phyloP scores from a whole-genome alignment of 2,329 filamentous ascomycete genomes.

The Chrysoporthe austroafricana region DNA sequence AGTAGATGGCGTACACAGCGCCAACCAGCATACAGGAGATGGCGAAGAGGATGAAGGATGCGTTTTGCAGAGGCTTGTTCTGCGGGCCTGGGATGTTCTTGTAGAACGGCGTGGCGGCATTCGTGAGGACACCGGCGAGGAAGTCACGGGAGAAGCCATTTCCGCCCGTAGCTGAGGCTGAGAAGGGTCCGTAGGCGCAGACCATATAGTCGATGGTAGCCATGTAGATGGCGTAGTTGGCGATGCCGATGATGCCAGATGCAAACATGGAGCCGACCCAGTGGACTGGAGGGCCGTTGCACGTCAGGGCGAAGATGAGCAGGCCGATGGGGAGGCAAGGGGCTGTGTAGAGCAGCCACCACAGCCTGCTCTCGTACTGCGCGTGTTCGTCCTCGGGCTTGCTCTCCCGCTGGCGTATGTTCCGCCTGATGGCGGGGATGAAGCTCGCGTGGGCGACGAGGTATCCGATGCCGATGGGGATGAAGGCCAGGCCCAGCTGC shows the following conservation, averaged over 20 bases:
- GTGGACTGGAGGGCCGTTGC: slow-evolving; percentile 63
- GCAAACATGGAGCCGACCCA: slow-evolving; percentile 74
- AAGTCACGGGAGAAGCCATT: slow-evolving; percentile 77
- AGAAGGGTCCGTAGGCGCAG: slow-evolving; percentile 72
- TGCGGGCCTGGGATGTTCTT: slow-evolving; percentile 57
- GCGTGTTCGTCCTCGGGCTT: slow-evolving; percentile 60
- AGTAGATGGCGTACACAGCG: slow-evolving; percentile 70
- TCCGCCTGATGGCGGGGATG: slow-evolving; percentile 59
- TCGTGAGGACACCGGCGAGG: slow-evolving; percentile 71
- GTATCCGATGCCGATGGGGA: slow-evolving; percentile 70
- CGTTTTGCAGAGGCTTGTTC: slow-evolving; percentile 41
- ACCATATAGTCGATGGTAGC: slow-evolving; percentile 80
- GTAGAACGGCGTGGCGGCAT: slow-evolving; percentile 69
- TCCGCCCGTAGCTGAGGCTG: slow-evolving; percentile 74
- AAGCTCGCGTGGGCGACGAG: slow-evolving; percentile 64
- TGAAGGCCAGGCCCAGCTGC: slow-evolving; percentile 62
- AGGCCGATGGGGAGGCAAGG: slow-evolving; percentile 68
- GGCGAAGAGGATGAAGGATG: slow-evolving; percentile 65
- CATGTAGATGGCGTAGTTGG: slow-evolving; percentile 72
- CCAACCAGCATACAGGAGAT: slow-evolving; percentile 65
- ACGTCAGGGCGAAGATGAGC: slow-evolving; percentile 72
- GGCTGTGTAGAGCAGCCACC: slow-evolving; percentile 65
- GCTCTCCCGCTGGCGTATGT: slow-evolving; percentile 53
- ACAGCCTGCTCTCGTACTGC: slow-evolving; percentile 71
- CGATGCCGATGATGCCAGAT: slow-evolving; percentile 68